Evolutionary conservation across 2,329 filamentous ascomycete genomes (phyloP), one percentile per base, ranked within the genome.

Genomic region (Penicillium brevicompactum): DNA sequence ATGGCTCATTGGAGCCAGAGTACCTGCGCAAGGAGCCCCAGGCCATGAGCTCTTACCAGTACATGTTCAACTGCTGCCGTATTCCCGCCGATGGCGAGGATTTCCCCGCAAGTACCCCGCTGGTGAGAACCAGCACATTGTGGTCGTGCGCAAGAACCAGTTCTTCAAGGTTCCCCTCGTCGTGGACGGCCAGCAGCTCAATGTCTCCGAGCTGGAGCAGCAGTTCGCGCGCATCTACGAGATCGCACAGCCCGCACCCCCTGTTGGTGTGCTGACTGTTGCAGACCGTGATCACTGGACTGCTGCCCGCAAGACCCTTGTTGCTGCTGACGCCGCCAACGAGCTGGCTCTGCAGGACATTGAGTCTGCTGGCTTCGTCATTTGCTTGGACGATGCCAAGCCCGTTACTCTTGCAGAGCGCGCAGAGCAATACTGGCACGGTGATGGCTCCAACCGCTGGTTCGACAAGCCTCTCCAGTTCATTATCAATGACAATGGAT

Each of bases 11-110:
- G 49, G 94, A 99, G 80, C 94, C 94, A 22, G 94, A 99, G 78
- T 97, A 97, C 79, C 96, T 99, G 92, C 95, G 95, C 82, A 92
- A 92, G 78, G 84, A 95, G 56, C 94, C 94, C 57, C 93, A 97
- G 71, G 94, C 92, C 76, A 99, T 99, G 94, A 92, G 92, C 81
- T 94, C 91, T 72, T 97, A 97, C 81, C 82, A 96, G 79, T 97
- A 88, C 85, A 99, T 99, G 94, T 99, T 99, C 84, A 97, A 99
- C 78, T 87, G 85, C 76, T 90, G 86, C 75, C 88, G 94, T 65
- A 87, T 97, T 40, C 88, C 93, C 30, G 89, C 89, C 51, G 88
- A 88, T 68, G 89, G 91, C 11, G 84, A 87, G 32, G 94, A 99
- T 72, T 86, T 91, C 70, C 89, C 9, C 80, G 89, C 72, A 97